Evolutionary conservation across 352 stramenopile genomes (phyloP), one percentile per base, ranked within the genome.

Genomic region (Pythium phragmitis): DNA sequence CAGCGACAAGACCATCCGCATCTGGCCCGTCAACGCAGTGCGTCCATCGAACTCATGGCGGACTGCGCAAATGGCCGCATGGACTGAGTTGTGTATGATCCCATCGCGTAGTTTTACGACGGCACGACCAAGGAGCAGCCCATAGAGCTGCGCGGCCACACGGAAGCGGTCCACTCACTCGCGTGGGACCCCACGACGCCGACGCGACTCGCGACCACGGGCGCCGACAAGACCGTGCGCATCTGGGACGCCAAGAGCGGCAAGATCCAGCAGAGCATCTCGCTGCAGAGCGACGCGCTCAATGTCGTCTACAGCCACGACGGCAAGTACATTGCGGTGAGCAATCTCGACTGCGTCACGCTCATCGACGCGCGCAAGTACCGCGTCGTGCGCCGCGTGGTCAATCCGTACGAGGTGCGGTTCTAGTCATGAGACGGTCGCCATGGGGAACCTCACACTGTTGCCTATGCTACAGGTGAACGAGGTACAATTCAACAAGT

Each of bases 281-380:
- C 84, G 53, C 69, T 93, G 13, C 80, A 82, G 66, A 85, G 70
- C 67, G 81, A 91, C 41, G 79, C 81, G 54, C 68, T 91, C 23
- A 93, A 91, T 63, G 80, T 94, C 41, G 79, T 87, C 5, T 94
- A 91, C 69, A 91, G 77, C 61, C 74, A 81, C 50, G 86, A 94
- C 53, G 82, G 77, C 57, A 92, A 92, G 68, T 93, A 86, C 69
- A 87, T 94, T 30, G 86, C 83, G 17, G 86, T 83, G 56, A 86
- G 81, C 58, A 89, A 91, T 57, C 41, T 80, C 28, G 82, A 91
- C 59, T 87, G 79, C 64, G 82, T 92, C 36, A 89, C 72, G 53
- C 80, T 95, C 47, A 89, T 95, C 53, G 86, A 95, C 58, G 88
- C 85, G 50, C 78, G 80, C 65, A 95, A 93, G 68, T 75, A 89